Base-by-base conservation (phyloP, 2,329 filamentous ascomycete species). In the Fusarium setosum region DNA sequence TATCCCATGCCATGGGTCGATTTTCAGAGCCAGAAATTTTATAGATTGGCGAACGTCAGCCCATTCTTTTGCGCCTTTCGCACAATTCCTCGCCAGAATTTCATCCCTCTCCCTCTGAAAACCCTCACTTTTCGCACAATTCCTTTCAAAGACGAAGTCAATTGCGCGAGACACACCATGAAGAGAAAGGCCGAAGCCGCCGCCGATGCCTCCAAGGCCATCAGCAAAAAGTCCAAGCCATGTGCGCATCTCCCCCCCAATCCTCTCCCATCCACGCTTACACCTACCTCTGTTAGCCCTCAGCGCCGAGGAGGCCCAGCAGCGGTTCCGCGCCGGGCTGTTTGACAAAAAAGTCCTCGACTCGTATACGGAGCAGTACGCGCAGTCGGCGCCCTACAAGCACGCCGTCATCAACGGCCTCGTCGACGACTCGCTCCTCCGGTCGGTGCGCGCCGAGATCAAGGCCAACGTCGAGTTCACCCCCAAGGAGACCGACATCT, bases 401-500 rank as follows among this genome's bases (percentile, higher is more conserved):
- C 95, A 99, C 77, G 92, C 92, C 70, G 95, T 99, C 50, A 97
- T 99, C 74, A 85, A 89, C 69, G 83, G 87, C 53, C 83, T 99
- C 40, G 90, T 98, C 76, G 84, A 96, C 79, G 91, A 95, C 72
- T 79, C 83, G 45, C 89, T 99, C 17, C 88, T 99, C 44, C 94
- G 94, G 73, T 85, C 88, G 55, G 96, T 99, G 60, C 94, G 96
- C 75, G 82, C 86, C 73, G 96, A 99, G 81, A 95, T 98, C 78
- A 90, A 91, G 78, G 86, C 91, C 70, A 94, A 97, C 75, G 92
- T 99, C 69, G 90, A 92, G 69, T 99, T 99, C 82, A 97, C 96
- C 12, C 94, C 94, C 72, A 99, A 99, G 79, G 96, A 99, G 80
- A 99, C 96, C 45, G 96, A 99, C 78, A 99, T 99, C 72, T 99